These are phyloP conservation scores for Stagonosporopsis vannaccii DNA, from an alignment of 2,329 filamentous ascomycete genomes.

Conservation along the genomic window DNA sequence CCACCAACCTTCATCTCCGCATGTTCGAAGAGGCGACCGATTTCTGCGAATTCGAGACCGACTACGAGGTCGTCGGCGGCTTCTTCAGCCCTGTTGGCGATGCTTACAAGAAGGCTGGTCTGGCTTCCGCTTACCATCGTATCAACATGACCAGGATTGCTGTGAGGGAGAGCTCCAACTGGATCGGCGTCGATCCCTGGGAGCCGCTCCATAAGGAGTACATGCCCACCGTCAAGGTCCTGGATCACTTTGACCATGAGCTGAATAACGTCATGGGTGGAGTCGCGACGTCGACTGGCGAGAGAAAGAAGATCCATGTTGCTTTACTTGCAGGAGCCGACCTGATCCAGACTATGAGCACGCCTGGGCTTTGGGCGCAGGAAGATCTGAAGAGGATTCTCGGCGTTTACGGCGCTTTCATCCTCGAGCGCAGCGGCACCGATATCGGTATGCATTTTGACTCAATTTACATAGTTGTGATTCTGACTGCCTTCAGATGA, in stretches of 20 bases:
- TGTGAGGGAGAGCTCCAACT: conserved; percentile 68
- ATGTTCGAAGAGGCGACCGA: conserved; percentile 91
- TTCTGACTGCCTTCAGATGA: conserved; percentile 63
- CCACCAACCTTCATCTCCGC: conserved; percentile 78
- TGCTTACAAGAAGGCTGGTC: conserved; percentile 80
- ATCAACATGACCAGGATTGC: conserved; percentile 88
- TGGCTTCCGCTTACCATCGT: conserved; percentile 75
- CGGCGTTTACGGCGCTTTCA: conserved; percentile 81
- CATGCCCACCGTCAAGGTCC: conserved; percentile 84
- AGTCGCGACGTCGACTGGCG: conserved; percentile 71
- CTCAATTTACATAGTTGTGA: not conserved
- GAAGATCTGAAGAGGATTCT: conserved; percentile 89
- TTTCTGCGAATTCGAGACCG: conserved; percentile 71
- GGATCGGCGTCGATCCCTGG: conserved; percentile 55
- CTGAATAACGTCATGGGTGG: conserved; percentile 82
- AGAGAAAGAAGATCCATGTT: conserved; percentile 73
- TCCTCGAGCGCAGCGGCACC: conserved; percentile 86
- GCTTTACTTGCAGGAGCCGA: conserved; percentile 78
- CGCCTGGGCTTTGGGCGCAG: conserved; percentile 75
- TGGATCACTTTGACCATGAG: conserved; percentile 91
- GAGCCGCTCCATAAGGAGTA: conserved; percentile 87
- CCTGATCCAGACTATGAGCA: conserved; percentile 61
- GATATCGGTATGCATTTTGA: conserved; percentile 65
- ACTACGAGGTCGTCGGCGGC: conserved; percentile 86
- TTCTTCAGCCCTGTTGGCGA: conserved; percentile 82